Base-by-base conservation (phyloP, 768 basidiomycete genomes). In the Leucocoprinus leucothites region DNA sequence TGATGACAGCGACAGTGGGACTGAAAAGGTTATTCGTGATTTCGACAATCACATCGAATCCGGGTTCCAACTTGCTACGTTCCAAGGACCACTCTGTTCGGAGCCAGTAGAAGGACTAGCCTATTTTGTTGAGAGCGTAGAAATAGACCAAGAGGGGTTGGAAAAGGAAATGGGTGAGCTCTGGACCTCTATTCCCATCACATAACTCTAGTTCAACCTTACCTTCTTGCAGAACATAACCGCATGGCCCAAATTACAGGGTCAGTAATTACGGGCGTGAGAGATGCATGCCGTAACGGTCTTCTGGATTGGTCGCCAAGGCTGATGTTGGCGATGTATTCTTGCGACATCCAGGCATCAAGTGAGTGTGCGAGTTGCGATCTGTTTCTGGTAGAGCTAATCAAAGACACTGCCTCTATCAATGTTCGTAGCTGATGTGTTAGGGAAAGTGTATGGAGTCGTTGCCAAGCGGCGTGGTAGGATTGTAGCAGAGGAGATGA, bases 401-500 rank as follows among this genome's bases (percentile, higher is more conserved):
- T 58, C 36, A 46, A 25, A 44, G 14, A 8, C 8, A 14, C 35
- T 35, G 14, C 21, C 9, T 3, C 48, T 28, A 46, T 35, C 48
- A 4, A 14, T 36, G 51, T 40, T 56, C 42, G 40, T 48, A 95
- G 95, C 93, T 65, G 97, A 99, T 59, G 97, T 98, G 0, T 79
- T 99, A 48, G 97, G 97, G 2, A 98, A 96, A 67, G 94, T 98
- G 1, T 98, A 98, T 63, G 95, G 85, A 8, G 97, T 98, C 18
- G 91, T 98, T 3, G 87, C 96, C 0, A 86, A 87, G 67, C 84
- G 96, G 59, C 84, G 93, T 48, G 97, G 97, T 1, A 79, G 89
- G 45, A 96, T 99, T 57, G 82, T 98, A 3, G 89, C 94, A 13
- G 97, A 98, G 65, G 97, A 98, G 68, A 96, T 98, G 94, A 98